Conservation (phyloP, 768 basidiomycete genomes). For the Russula vinacea region DNA sequence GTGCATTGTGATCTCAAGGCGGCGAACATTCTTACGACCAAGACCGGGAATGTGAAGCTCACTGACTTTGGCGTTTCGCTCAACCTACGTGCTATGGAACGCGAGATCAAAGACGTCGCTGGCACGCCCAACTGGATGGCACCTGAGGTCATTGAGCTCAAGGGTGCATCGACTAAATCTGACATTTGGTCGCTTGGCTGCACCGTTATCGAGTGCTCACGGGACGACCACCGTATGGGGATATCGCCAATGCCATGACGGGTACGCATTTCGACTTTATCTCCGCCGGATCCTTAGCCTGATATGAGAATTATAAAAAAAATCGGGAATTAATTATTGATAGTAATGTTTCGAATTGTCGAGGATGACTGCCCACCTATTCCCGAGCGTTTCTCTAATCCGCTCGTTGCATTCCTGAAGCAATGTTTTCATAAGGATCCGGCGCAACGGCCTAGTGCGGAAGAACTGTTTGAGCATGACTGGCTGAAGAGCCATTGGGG, state of each 20-base stretch:
- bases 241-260: constrained; percentile 86
- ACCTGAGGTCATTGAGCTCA: constrained; percentile 93
- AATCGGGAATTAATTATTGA: neutral
- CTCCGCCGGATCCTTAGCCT: neutral
- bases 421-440: constrained; percentile 92
- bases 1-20: constrained; percentile 99
- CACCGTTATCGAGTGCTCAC: constrained; percentile 89
- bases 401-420: constrained; percentile 74
- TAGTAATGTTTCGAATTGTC: constrained; percentile 97
- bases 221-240: constrained; percentile 87
- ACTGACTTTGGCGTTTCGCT: constrained; percentile 98
- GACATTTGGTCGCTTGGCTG: constrained; percentile 97
- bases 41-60: constrained; percentile 95
- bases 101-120: constrained; percentile 79
- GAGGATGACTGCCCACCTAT: constrained; percentile 88
- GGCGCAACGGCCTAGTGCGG: constrained; percentile 74
- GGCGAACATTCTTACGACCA: constrained; percentile 97
- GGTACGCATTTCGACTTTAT: constrained; percentile 44
- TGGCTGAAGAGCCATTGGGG: constrained; percentile 86
- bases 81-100: constrained; percentile 86
- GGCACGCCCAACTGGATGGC: constrained; percentile 99
- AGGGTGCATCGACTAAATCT: constrained; percentile 88
- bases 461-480: constrained; percentile 80
- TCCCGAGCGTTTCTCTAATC: constrained; percentile 74
- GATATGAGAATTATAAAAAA: neutral